A percentile compares a stretch with the other conserved stretches of the same genome.
These are phyloP conservation scores for Calonectria pauciramosa DNA, from an alignment of 2,329 filamentous ascomycete genomes.

Conservation along the genomic window DNA sequence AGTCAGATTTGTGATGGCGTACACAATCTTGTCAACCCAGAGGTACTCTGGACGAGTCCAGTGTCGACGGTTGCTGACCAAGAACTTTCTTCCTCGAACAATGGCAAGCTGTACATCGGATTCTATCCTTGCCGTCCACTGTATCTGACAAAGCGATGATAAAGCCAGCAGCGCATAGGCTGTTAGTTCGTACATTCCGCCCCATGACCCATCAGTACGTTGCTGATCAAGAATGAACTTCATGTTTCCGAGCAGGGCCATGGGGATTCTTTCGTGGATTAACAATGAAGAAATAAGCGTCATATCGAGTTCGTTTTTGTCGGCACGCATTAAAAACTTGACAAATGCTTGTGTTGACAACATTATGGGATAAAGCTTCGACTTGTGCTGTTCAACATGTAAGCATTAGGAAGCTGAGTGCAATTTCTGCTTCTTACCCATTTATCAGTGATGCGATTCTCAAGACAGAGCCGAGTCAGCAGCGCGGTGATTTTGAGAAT, in stretches of 20 bases:
- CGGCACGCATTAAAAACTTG: neutral
- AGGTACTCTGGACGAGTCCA: conserved; percentile 1
- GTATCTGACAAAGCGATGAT: neutral
- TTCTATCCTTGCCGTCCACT: neutral
- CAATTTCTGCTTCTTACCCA: neutral
- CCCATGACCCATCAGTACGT: neutral
- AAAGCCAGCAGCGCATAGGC: neutral
- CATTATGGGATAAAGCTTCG: neutral
- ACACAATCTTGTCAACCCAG: neutral
- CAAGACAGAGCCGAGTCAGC: neutral
- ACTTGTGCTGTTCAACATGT: neutral
- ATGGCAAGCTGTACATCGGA: neutral
- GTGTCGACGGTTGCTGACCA: neutral
- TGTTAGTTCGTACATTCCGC: neutral
- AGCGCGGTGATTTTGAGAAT: neutral
- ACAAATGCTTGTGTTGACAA: neutral
- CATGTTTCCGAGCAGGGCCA: neutral
- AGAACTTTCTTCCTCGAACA: neutral
- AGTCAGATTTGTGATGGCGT: conserved; percentile 3
- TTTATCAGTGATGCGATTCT: neutral
- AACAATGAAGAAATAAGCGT: neutral
- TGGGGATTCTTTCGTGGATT: neutral
- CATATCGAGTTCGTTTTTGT: neutral
- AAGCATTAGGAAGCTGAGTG: neutral
- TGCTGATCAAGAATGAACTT: neutral